phyloP scores from a whole-genome alignment of 2,329 filamentous ascomycete species.

The Penicillium oxalicum region DNA sequence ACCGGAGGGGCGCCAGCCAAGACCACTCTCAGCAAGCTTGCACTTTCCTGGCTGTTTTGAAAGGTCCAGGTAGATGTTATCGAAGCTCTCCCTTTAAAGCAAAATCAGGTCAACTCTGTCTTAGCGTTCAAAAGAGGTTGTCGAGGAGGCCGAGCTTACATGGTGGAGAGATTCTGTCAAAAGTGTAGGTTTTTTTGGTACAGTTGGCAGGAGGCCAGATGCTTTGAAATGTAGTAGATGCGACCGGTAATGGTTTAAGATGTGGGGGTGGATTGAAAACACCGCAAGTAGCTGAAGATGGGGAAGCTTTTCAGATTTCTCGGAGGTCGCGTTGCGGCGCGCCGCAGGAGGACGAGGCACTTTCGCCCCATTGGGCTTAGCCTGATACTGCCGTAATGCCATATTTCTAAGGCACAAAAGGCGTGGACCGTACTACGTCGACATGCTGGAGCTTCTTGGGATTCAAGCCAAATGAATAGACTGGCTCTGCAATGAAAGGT shows the following conservation, averaged over 20 bases:
- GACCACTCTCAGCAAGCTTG: constrained; percentile 85
- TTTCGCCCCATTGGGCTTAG: constrained; percentile 17
- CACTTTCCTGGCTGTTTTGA: constrained; percentile 90
- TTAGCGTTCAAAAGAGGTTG: background rate
- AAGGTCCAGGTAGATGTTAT: constrained; percentile 93
- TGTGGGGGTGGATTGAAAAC: constrained; percentile 2
- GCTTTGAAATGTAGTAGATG: background rate
- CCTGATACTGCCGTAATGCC: constrained; percentile 10
- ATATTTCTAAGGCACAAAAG: constrained; percentile 1
- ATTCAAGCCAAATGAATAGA: too few relatives aligned
- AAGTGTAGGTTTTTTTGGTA: background rate
- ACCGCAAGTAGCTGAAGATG: background rate
- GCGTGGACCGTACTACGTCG: too few relatives aligned
- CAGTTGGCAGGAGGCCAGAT: background rate
- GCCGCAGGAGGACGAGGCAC: constrained; percentile 15
- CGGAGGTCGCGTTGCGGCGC: constrained; percentile 21
- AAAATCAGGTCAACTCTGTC: constrained; percentile 10
- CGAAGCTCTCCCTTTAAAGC: constrained; percentile 73
- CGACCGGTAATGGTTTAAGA: background rate
- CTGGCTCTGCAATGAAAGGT: too few relatives aligned
- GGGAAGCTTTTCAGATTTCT: constrained; percentile 18
- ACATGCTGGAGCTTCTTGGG: too few relatives aligned
- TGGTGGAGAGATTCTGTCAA: constrained; percentile 26
- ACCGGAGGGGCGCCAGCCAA: constrained; percentile 87
- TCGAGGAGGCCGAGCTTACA: constrained; percentile 22